Percentiles rank a stretch among this genome's conserved stretches.
phyloP scores from a whole-genome alignment of 495 filamentous ascomycete genomes.

The Evernia prunastri region DNA sequence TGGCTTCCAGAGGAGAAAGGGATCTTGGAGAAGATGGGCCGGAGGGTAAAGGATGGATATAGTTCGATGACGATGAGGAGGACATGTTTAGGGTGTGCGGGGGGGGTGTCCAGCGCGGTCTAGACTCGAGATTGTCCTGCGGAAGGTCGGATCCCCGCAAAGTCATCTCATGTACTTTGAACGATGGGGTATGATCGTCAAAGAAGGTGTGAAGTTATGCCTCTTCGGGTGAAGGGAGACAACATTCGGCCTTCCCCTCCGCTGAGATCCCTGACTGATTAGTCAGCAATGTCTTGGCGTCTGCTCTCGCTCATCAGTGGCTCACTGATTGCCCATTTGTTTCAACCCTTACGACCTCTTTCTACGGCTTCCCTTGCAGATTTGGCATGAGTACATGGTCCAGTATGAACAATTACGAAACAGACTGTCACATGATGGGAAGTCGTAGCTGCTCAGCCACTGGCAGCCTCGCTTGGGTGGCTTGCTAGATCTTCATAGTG shows the following conservation, averaged over 20 bases:
- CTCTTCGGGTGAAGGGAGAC: not conserved
- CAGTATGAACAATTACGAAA: not conserved
- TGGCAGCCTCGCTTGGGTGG: not conserved
- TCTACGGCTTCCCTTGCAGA: not conserved
- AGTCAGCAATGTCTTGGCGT: not conserved
- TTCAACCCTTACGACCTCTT: not conserved
- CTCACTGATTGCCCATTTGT: too few relatives aligned
- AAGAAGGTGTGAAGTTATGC: not conserved
- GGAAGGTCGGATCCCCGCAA: not conserved
- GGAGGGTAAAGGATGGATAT: not conserved
- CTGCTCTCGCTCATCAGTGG: too few relatives aligned
- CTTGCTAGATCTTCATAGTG: too few relatives aligned
- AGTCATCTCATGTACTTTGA: not conserved
- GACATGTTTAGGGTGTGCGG: not conserved
- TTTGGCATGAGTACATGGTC: not conserved
- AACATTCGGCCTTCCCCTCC: too few relatives aligned
- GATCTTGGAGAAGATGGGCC: not conserved
- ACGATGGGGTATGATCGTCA: not conserved
- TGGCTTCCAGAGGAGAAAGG: not conserved
- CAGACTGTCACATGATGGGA: not conserved
- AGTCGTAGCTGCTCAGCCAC: not conserved
- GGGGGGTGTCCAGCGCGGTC: not conserved
- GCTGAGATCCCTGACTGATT: too few relatives aligned
- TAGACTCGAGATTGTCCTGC: conserved; percentile 1
- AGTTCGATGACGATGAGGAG: not conserved